Conservation (phyloP, 371 early-diverging fungal genomes). For the Mucor indicus region DNA sequence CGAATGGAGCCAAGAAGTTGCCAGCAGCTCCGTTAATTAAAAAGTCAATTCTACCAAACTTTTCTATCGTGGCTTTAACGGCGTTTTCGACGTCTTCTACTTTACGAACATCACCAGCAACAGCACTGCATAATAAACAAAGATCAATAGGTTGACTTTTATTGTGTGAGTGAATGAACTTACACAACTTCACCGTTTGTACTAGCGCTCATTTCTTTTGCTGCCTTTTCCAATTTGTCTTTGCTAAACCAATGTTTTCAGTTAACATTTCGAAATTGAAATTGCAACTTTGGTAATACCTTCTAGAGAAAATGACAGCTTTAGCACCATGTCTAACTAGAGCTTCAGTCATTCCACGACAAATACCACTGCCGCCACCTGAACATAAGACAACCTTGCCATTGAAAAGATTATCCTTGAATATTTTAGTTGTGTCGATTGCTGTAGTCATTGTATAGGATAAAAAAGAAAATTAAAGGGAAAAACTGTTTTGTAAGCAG, state of each 20-base stretch:
- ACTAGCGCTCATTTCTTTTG: slow-evolving; percentile 58
- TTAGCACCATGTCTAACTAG: slow-evolving; percentile 73
- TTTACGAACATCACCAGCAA: slow-evolving; percentile 66
- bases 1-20: slow-evolving; percentile 73
- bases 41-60: slow-evolving; percentile 70
- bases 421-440: slow-evolving; percentile 35
- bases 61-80: slow-evolving; percentile 57
- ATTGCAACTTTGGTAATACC: slow-evolving; percentile 42
- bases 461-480: too few relatives aligned
- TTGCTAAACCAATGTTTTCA: too few relatives aligned
- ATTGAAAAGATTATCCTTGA: slow-evolving; percentile 38
- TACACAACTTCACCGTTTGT: slow-evolving; percentile 57
- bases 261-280: too few relatives aligned
- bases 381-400: slow-evolving; percentile 47
- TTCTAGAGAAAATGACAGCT: slow-evolving; percentile 66
- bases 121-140: slow-evolving; percentile 23
- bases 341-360: slow-evolving; percentile 79
- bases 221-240: slow-evolving; percentile 65
- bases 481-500: too few relatives aligned
- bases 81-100: slow-evolving; percentile 61
- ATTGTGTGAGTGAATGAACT: not conserved
- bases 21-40: slow-evolving; percentile 72
- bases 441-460: too few relatives aligned
- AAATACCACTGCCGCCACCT: slow-evolving; percentile 71
- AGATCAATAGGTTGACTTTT: too few relatives aligned